Base-by-base conservation (phyloP, 441 rosid genomes). In the Gossypium gossypioides region DNA sequence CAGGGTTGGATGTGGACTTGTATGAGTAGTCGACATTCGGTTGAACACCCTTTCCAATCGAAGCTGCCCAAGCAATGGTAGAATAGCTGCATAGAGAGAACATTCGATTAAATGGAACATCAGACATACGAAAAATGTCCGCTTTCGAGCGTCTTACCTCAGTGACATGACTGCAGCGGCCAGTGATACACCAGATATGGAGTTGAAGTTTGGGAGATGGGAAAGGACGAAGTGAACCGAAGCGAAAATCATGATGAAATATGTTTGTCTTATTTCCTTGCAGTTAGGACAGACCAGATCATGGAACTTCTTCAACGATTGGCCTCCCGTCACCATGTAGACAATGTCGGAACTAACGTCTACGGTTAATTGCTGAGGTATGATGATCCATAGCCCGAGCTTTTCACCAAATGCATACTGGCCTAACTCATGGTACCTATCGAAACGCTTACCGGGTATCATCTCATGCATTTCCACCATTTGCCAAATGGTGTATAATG, bases 381-480 rank as follows among this genome's bases (percentile, higher is more conserved):
- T 88, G 25, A 92, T 87, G n/a, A 90, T 92, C 84, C 87, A 90
- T 0, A 90, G 83, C 0, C 96, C 96, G 0, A 90, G 81, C 79
- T 88, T 92, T 74, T 89, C 88, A 0, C 94, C 94, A 16, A 92
- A 90, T 0, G 94, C 96, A 27, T 86, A 42, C 62, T 89, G 96
- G 0, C 94, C 94, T 0, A 90, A 78, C 71, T 92, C 96, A 29
- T 90, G 96, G 80, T 92, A 88, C 85, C 96, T 75, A n/a, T 92
- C 96, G 0, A 92, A 87, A 37, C 93, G 75, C 78, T 81, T 90
- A 0, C 96, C 93, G 0, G 91, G 93, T 19, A 89, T 86, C 84
- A 85, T 87, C 76, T 90, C 96, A 9, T 90, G 97, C 95, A 92
- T 87, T 73, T 92, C 91, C 40, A 92, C 97, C 97, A 90, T 92